Base-by-base conservation (phyloP, 768 basidiomycete genomes). In the Boletus coccyginus region DNA sequence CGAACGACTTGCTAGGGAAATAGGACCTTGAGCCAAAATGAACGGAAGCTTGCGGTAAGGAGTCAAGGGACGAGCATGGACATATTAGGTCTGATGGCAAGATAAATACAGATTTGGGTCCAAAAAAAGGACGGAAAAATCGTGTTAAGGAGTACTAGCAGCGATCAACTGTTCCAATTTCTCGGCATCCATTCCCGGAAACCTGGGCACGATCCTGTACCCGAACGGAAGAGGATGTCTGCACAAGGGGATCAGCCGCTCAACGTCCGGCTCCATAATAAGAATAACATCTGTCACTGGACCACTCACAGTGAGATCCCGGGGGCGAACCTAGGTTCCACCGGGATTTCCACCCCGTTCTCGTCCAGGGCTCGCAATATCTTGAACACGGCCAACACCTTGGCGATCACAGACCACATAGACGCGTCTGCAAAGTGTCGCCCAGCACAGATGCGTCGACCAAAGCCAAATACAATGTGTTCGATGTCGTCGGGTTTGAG, bases 401-500 rank as follows among this genome's bases (percentile, higher is more conserved):
- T 50, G 31, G 59, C 52, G 12, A 66, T 62, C 2, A 47, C 39
- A 1, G 45, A 32, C 66, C 66, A 66, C 6, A 62, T 6, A 1
- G 62, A 64, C 3, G 39, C 12, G 42, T 67, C 63, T 2, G 66
- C 62, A 43, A 66, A 58, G 44, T 67, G 49, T 35, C 66, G 50
- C 19, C 68, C 67, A 9, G 54, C 55, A 27, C 67, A 69, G 29
- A 70, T 60, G 2, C 67, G 64, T n/a, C 68, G 56, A 39, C 68
- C 68, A n/a, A 70, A 69, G 12, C 67, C 67, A 44, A 58, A 68
- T 0, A 39, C 51, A 21, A 65, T 33, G 24, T 53, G 47, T 38
- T 55, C 42, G 5, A 40, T 29, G 13, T 55, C 55, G n/a, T 55
- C 50, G 1, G 62, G 46, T 17, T 55, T 64, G 1, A 67, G 62